Evolutionary conservation across 208 protist genomes (phyloP).

Genomic region (Strigomonas culicis): DNA sequence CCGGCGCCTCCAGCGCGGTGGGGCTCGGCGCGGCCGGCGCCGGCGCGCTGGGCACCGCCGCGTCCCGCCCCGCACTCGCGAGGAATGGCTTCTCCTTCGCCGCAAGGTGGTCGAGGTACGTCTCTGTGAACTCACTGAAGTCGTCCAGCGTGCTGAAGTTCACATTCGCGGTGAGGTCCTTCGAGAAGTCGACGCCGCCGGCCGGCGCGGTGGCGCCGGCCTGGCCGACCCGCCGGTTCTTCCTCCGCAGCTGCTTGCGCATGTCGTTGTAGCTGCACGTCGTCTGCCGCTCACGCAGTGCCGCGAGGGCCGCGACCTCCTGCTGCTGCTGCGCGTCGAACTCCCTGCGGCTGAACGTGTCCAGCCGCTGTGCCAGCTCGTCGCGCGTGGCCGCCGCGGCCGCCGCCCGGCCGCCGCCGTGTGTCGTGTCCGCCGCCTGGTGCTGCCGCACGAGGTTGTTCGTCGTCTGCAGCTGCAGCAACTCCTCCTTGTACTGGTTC

Average conservation of each 20-base stretch:
- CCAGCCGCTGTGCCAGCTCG: background rate
- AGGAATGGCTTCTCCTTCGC: too few species aligned
- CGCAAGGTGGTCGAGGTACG: too few species aligned
- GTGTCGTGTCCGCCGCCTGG: background rate
- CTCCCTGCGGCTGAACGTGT: background rate
- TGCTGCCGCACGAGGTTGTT: background rate
- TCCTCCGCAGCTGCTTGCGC: background rate
- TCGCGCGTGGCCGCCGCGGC: background rate
- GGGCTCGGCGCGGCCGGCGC: too few species aligned
- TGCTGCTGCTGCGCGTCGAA: constrained; percentile 11
- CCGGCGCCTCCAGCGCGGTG: constrained; percentile 20
- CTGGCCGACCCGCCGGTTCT: background rate
- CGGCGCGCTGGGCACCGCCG: too few species aligned
- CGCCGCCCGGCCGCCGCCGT: too few species aligned
- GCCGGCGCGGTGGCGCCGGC: too few species aligned
- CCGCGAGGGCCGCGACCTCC: constrained; percentile 16
- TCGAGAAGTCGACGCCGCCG: background rate
- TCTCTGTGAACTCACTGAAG: background rate
- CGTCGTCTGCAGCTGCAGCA: constrained; percentile 12
- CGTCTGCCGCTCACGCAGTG: constrained; percentile 9
- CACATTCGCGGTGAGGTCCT: background rate
- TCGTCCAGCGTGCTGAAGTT: background rate
- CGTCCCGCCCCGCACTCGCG: too few species aligned
- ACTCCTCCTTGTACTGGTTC: constrained; percentile 61
- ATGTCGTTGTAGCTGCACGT: background rate